phyloP scores from a whole-genome alignment of 805 yeast genomes.

The Metschnikowia cubensis region DNA sequence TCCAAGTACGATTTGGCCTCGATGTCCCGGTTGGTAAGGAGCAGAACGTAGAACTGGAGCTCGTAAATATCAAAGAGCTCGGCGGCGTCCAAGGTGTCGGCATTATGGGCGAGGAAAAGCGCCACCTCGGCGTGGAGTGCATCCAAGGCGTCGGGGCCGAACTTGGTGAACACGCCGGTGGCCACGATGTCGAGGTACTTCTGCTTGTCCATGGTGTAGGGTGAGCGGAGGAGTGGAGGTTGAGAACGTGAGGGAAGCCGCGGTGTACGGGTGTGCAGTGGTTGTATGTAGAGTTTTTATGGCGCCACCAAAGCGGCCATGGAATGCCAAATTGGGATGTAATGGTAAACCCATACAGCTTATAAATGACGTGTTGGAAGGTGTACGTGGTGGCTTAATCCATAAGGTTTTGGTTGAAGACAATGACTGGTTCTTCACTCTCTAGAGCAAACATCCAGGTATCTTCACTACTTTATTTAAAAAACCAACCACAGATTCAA shows the following conservation, averaged over 20 bases:
- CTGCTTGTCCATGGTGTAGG: conserved; percentile 7
- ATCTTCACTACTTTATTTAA: too few relatives aligned
- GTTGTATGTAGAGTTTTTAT: too few relatives aligned
- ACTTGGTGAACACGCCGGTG: conserved; percentile 47
- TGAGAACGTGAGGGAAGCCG: not conserved
- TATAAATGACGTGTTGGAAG: too few relatives aligned
- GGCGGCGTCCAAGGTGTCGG: conserved; percentile 38
- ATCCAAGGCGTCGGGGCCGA: conserved; percentile 43
- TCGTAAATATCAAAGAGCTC: conserved; percentile 58
- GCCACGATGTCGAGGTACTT: conserved; percentile 11
- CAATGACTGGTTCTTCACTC: too few relatives aligned
- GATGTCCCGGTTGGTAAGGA: conserved; percentile 58
- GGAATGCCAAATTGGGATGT: too few relatives aligned
- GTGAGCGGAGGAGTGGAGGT: not conserved
- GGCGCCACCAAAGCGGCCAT: too few relatives aligned
- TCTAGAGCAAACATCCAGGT: too few relatives aligned
- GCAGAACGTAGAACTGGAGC: conserved; percentile 62
- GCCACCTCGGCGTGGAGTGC: conserved; percentile 40
- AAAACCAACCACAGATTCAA: too few relatives aligned
- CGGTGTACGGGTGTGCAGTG: not conserved
- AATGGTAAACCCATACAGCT: too few relatives aligned
- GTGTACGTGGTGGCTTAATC: too few relatives aligned
- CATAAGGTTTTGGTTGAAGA: too few relatives aligned
- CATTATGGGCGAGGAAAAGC: conserved; percentile 26
- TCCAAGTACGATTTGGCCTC: conserved; percentile 70